Evolutionary conservation across 2,329 filamentous ascomycete genomes (phyloP).

Genomic region (Penicillium griseofulvum): DNA sequence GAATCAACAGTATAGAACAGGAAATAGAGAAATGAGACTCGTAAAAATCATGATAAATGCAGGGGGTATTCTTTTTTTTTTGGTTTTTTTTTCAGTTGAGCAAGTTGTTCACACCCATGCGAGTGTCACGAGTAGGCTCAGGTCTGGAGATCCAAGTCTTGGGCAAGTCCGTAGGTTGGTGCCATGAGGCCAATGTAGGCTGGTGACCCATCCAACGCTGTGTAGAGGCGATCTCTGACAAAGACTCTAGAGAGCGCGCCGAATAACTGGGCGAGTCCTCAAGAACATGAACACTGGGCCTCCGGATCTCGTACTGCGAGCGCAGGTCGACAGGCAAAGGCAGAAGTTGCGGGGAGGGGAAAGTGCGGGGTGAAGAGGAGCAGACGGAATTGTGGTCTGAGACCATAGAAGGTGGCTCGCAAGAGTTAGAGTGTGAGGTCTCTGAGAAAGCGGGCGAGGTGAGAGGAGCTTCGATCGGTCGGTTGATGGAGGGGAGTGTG

Average conservation of each 20-base stretch:
- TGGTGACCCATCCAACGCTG: slow-evolving; percentile 32
- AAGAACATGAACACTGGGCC: slow-evolving; percentile 29
- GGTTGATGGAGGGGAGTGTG: slow-evolving; percentile 39
- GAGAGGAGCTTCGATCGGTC: slow-evolving; percentile 55
- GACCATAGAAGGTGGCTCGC: slow-evolving; percentile 66
- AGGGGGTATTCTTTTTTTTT: background rate
- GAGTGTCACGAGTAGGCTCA: slow-evolving; percentile 35
- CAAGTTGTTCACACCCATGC: slow-evolving; percentile 41
- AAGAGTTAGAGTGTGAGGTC: slow-evolving; percentile 56
- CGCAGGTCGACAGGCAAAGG: slow-evolving; percentile 47
- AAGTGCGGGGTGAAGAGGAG: slow-evolving; percentile 56
- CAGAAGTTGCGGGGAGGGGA: slow-evolving; percentile 42
- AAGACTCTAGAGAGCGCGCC: slow-evolving; percentile 20
- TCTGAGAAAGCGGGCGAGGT: slow-evolving; percentile 65
- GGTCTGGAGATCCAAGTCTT: slow-evolving; percentile 24
- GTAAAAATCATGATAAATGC: slow-evolving; percentile 15
- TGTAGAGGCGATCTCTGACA: slow-evolving; percentile 26
- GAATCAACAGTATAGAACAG: slow-evolving; percentile 18
- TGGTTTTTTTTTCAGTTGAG: slow-evolving; percentile 33
- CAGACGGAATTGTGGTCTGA: slow-evolving; percentile 67
- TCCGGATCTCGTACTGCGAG: slow-evolving; percentile 34
- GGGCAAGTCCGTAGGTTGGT: slow-evolving; percentile 28
- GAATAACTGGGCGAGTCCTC: slow-evolving; percentile 28
- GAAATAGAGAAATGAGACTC: slow-evolving; percentile 23
- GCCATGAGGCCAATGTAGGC: slow-evolving; percentile 26